Conservation (phyloP, 139 green algal genomes). For the Pseudopediastrum boryanum region DNA sequence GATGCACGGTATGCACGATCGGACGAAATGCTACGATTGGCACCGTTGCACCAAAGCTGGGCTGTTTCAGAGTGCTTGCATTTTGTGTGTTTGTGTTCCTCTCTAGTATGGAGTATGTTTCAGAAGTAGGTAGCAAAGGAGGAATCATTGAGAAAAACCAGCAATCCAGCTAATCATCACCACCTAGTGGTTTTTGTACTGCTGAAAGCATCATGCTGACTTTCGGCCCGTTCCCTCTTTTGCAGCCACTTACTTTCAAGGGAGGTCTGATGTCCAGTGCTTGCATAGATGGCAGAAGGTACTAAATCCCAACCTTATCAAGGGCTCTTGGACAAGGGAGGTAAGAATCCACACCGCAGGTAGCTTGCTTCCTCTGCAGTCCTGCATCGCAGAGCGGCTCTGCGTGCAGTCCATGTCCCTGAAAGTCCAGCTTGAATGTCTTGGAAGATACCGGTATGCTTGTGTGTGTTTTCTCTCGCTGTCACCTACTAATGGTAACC, state of each 20-base stretch:
- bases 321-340: constrained; percentile 78
- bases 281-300: constrained; percentile 92
- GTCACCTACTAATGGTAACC: no score
- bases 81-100: neutral
- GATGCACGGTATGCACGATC: no score
- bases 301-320: constrained; percentile 85
- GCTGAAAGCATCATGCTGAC: neutral
- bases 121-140: no score
- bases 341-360: constrained; percentile 17
- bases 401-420: no score
- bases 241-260: constrained; percentile 75
- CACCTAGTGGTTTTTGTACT: neutral
- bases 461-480: no score
- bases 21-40: neutral
- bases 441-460: no score
- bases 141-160: no score
- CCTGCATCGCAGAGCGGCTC: neutral
- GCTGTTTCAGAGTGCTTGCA: neutral
- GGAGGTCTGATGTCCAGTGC: constrained; percentile 88
- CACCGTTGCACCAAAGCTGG: no score
- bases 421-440: no score
- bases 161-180: no score
- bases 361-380: neutral
- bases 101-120: neutral
- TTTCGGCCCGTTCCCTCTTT: neutral